Evolutionary conservation across 805 yeast genomes (phyloP).

Genomic region (Candida corydali): DNA sequence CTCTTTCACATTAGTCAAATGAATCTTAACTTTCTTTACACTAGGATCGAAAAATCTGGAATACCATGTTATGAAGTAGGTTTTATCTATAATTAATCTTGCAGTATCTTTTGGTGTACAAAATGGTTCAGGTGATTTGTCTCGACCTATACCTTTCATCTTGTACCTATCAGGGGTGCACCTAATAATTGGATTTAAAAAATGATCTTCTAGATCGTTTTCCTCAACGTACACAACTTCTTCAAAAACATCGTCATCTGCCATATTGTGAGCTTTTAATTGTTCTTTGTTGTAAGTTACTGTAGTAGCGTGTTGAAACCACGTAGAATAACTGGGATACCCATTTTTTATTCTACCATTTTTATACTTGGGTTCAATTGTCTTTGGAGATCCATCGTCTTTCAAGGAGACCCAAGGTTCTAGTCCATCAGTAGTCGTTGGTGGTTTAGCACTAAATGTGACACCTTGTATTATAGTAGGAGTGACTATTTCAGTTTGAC

Average conservation of each 20-base stretch:
- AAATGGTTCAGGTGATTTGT: slow-evolving; percentile 66
- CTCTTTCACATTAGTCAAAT: slow-evolving; percentile 63
- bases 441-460: slow-evolving; percentile 65
- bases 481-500: slow-evolving; percentile 53
- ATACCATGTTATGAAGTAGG: slow-evolving; percentile 81
- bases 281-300: slow-evolving; percentile 54
- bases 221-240: slow-evolving; percentile 60
- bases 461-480: slow-evolving; percentile 64
- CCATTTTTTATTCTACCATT: slow-evolving; percentile 65
- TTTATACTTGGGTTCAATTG: slow-evolving; percentile 71
- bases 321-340: slow-evolving; percentile 70
- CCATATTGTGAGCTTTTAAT: slow-evolving; percentile 70
- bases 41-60: slow-evolving; percentile 55
- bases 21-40: slow-evolving; percentile 61
- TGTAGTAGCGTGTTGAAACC: slow-evolving; percentile 68
- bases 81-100: slow-evolving; percentile 52
- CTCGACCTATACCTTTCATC: slow-evolving; percentile 59
- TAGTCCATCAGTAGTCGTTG: slow-evolving; percentile 63
- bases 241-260: slow-evolving; percentile 50
- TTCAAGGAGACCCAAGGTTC: slow-evolving; percentile 80
- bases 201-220: slow-evolving; percentile 61
- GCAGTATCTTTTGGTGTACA: slow-evolving; percentile 72
- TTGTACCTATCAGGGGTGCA: slow-evolving; percentile 78
- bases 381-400: slow-evolving; percentile 74
- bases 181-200: slow-evolving; percentile 73